These are phyloP conservation scores for Daldinia caldariorum DNA, from an alignment of 495 filamentous ascomycete genomes.

Conservation along the genomic window DNA sequence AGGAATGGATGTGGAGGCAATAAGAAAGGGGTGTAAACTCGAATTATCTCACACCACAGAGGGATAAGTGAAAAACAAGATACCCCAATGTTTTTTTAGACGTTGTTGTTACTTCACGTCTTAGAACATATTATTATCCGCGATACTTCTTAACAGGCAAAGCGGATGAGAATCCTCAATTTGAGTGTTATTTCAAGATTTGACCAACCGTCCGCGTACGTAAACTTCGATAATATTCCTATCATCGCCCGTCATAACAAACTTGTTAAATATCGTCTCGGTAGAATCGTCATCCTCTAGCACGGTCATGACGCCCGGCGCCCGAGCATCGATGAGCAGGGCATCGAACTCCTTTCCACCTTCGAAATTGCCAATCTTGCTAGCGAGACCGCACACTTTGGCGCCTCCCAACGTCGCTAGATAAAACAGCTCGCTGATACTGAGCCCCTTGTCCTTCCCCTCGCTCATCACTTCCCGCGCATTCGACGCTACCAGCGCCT, in stretches of 20 bases:
- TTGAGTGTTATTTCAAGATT: constrained; percentile 20
- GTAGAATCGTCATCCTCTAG: constrained; percentile 62
- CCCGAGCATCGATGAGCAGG: constrained; percentile 59
- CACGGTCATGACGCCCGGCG: constrained; percentile 61
- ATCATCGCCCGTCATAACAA: constrained; percentile 73
- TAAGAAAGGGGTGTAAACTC: neutral
- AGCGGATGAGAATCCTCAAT: neutral
- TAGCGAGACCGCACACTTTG: constrained; percentile 65
- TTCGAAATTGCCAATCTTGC: constrained; percentile 66
- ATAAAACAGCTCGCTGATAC: constrained; percentile 65
- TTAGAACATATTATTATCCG: neutral
- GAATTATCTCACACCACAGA: neutral
- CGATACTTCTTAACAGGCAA: neutral
- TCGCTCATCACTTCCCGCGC: constrained; percentile 60
- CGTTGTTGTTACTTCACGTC: neutral
- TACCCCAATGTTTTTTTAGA: neutral
- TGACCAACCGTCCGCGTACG: constrained; percentile 64
- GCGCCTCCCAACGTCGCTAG: constrained; percentile 72
- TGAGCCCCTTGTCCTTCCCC: constrained; percentile 60
- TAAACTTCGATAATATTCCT: constrained; percentile 68
- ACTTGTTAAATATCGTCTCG: constrained; percentile 67
- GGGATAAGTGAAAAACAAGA: neutral
- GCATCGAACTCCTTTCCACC: constrained; percentile 74
- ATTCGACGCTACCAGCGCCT: constrained; percentile 69
- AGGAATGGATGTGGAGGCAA: neutral